Base-by-base conservation (phyloP, 805 yeast genomes). In the Candida sithepensis region DNA sequence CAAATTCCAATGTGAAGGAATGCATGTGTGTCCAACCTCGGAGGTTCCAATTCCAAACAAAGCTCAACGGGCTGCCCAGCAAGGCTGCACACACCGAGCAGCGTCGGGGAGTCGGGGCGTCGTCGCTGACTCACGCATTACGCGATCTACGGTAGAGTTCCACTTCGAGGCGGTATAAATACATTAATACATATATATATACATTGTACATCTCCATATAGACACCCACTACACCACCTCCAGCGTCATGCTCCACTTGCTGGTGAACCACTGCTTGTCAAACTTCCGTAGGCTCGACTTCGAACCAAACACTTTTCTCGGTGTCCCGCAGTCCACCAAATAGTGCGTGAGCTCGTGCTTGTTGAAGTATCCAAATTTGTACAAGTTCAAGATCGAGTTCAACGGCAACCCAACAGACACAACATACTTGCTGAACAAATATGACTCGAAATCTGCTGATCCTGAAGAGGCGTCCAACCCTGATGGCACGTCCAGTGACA, bases 391-490 rank as follows among this genome's bases (percentile, higher is more conserved):
- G 22, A 85, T 57, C 0, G 90, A 85, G 19, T 78, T 74, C 41
- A 86, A 64, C 2, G 96, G 95, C 52, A 89, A 68, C 2, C 94
- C 96, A 57, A 83, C 67, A 32, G 91, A 82, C 3, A 84, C 75
- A 33, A 88, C 74, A 68, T 82, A 81, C 49, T 74, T 75, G 47
- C 85, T 69, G 13, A 63, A 57, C 32, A 61, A 36, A 26, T 52
- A 58, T 1, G 44, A 22, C 14, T 56, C 60, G 20, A 52, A 52
- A 28, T 64, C 68, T 4, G 59, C 53, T 16, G 70, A 67, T 7
- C 96, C 97, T 0, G 95, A 79, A 4, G 94, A 88, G 7, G 90
- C 84, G 59, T 88, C 96, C 37, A 85, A 70, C 4, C 96, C 96
- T 1, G 90, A 78, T 4, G 96, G 91, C 23, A 87, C 77, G 59